Evolutionary conservation across 305 asterid species (phyloP).

Genomic region (Fraxinus velutina): DNA sequence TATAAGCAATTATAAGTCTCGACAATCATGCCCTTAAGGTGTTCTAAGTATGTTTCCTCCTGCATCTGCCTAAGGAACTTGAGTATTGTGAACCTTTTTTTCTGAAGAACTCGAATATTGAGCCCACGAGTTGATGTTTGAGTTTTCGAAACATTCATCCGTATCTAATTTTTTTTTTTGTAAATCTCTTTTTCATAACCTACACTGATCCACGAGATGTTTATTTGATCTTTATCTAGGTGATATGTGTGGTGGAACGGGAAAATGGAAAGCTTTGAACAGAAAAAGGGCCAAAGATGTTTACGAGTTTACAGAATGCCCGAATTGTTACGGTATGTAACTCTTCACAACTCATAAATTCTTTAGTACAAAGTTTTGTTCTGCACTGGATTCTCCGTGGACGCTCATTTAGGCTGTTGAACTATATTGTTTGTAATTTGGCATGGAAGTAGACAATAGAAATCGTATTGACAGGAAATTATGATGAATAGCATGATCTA

Average conservation of each 20-base stretch:
- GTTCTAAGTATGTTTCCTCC: background rate
- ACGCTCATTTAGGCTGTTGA: background rate
- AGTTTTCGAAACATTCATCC: background rate
- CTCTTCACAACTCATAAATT: conserved; percentile 11
- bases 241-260: conserved; percentile 99
- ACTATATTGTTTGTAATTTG: background rate
- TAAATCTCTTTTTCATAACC: background rate
- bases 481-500: background rate
- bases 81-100: background rate
- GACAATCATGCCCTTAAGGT: background rate
- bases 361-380: background rate
- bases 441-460: background rate
- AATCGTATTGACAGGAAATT: background rate
- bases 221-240: conserved; percentile 61
- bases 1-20: background rate
- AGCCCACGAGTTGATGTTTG: background rate
- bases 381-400: background rate
- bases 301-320: conserved; percentile 92
- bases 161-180: background rate
- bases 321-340: conserved; percentile 84
- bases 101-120: background rate
- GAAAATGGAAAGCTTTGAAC: conserved; percentile 98
- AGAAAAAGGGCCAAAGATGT: conserved; percentile 95
- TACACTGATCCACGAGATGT: conserved; percentile 32
- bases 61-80: background rate